Percentiles rank a stretch among this genome's conserved stretches.
Evolutionary conservation across 345 rosid species (phyloP).

Genomic region (rapeseed (Brassica napus)): Da-Ae NC_063436.1:17036501-17037000

Average conservation of each 20-base stretch:
- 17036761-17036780: background rate
- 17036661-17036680: slow-evolving; percentile 65
- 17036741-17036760: slow-evolving; percentile 10
- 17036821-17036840: slow-evolving; percentile 95
- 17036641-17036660: slow-evolving; percentile 75
- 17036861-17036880: slow-evolving; percentile 94
- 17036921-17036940: slow-evolving; percentile 89
- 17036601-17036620: slow-evolving; percentile 52
- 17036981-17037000: slow-evolving; percentile 41
- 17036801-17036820: slow-evolving; percentile 91
- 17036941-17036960: background rate
- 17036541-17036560: slow-evolving; percentile 55
- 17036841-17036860: slow-evolving; percentile 87
- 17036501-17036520: slow-evolving; percentile 83
- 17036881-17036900: slow-evolving; percentile 86
- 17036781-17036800: slow-evolving; percentile 47
- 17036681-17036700: slow-evolving; percentile 74
- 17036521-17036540: slow-evolving; percentile 87
- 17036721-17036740: slow-evolving; percentile 1
- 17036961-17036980: too few relatives aligned
- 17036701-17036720: slow-evolving; percentile 66
- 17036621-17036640: slow-evolving; percentile 88
- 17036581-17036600: background rate
- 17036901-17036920: slow-evolving; percentile 95
- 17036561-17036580: background rate